phyloP scores from a whole-genome alignment of 2,329 filamentous ascomycete species.

The Pseudocercospora macadamiae region DNA sequence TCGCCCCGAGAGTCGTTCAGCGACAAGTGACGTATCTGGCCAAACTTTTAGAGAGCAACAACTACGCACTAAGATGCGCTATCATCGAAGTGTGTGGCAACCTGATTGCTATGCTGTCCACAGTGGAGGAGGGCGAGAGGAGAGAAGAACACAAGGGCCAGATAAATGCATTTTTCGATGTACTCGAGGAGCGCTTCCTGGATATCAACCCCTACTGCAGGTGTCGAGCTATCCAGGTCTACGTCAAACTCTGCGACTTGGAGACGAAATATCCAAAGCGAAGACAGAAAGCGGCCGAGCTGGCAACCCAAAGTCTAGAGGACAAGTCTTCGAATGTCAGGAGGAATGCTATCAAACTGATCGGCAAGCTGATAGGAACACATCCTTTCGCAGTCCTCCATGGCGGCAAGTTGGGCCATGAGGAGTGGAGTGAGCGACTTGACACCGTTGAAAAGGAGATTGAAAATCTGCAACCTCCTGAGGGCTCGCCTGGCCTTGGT shows the following conservation, averaged over 20 bases:
- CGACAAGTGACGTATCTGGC: constrained; percentile 96
- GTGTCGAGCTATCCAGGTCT: constrained; percentile 89
- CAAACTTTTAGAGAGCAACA: constrained; percentile 95
- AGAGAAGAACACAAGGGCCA: constrained; percentile 93
- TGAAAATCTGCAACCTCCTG: constrained; percentile 77
- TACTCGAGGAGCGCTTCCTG: constrained; percentile 91
- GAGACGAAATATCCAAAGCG: constrained; percentile 95
- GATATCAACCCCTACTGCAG: constrained; percentile 97
- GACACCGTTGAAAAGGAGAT: constrained; percentile 83
- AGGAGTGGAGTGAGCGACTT: constrained; percentile 82
- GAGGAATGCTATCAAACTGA: constrained; percentile 89
- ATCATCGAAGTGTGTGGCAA: constrained; percentile 98
- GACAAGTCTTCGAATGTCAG: constrained; percentile 98
- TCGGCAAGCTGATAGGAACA: constrained; percentile 85
- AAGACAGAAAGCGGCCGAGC: constrained; percentile 81
- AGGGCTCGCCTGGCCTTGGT: constrained; percentile 73
- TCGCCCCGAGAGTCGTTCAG: constrained; percentile 88
- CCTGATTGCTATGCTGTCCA: constrained; percentile 86
- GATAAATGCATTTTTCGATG: constrained; percentile 95
- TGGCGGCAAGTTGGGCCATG: constrained; percentile 79
- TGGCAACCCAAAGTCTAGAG: constrained; percentile 85
- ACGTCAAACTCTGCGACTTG: constrained; percentile 87
- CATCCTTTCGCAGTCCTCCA: constrained; percentile 94
- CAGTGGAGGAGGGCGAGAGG: constrained; percentile 75
- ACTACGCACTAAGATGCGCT: constrained; percentile 89